phyloP scores from a whole-genome alignment of 78 protist species.

The Pigoraptor vietnamica region DNA sequence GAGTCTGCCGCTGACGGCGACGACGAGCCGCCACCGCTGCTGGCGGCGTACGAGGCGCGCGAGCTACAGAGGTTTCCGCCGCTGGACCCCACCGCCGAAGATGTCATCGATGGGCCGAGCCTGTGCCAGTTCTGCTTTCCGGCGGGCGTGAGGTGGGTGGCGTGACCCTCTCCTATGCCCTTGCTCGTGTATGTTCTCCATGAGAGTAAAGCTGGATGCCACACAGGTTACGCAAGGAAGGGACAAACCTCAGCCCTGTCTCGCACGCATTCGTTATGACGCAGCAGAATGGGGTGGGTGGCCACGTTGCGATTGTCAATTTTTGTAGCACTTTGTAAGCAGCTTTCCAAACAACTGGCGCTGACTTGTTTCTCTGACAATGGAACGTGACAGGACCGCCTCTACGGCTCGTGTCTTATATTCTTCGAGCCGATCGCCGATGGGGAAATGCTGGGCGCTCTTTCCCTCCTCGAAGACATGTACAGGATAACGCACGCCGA shows the following conservation, averaged over 20 bases:
- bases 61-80: neutral
- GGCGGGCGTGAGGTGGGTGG: neutral
- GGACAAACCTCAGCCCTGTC: neutral
- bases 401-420: neutral
- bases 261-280: neutral
- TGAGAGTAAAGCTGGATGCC: neutral
- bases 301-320: neutral
- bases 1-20: neutral
- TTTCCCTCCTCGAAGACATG: neutral
- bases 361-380: no score
- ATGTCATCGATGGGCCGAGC: neutral
- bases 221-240: neutral
- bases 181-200: neutral
- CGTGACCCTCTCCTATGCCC: neutral
- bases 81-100: neutral
- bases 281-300: neutral
- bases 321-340: neutral
- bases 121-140: neutral
- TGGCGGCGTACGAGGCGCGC: neutral
- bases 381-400: neutral
- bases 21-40: neutral
- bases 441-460: neutral
- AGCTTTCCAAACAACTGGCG: no score
- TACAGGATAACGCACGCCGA: neutral
- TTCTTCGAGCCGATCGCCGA: neutral